Conservation (phyloP, 2,329 filamentous ascomycete genomes). For the Alternaria angustiovoidea region DNA sequence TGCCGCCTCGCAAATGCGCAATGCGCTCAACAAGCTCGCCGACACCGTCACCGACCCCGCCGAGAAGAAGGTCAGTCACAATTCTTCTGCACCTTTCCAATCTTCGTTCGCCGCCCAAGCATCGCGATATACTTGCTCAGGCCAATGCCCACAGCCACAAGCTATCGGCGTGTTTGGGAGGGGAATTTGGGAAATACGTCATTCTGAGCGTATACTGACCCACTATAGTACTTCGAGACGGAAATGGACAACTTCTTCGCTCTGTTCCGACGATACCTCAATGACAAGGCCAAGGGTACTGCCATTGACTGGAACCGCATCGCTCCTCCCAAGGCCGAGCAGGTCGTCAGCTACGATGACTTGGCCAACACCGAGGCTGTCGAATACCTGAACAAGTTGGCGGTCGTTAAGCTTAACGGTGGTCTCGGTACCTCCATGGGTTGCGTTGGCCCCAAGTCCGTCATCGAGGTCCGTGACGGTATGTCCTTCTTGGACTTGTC, state of each 20-base stretch:
- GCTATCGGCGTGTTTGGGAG: conserved; percentile 6
- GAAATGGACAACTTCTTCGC: conserved; percentile 99
- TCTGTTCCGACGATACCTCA: conserved; percentile 96
- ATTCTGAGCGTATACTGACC: conserved; percentile 28
- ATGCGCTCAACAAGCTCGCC: conserved; percentile 89
- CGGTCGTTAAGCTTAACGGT: conserved; percentile 98
- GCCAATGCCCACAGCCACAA: conserved; percentile 1
- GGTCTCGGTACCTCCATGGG: conserved; percentile 99
- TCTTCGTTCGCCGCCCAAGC: not conserved
- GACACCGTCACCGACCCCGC: conserved; percentile 85
- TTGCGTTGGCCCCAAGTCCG: conserved; percentile 98
- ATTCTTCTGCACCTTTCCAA: conserved; percentile 2
- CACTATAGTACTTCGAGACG: conserved; percentile 83
- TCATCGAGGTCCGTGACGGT: conserved; percentile 98
- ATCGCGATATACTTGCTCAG: conserved; percentile 4
- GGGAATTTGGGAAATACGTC: conserved; percentile 16
- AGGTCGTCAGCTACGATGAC: conserved; percentile 94
- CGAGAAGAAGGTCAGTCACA: conserved; percentile 75
- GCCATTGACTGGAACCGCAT: conserved; percentile 97
- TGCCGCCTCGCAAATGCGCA: conserved; percentile 98
- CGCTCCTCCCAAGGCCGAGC: conserved; percentile 86
- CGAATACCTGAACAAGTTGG: conserved; percentile 94
- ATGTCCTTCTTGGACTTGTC: conserved; percentile 99
- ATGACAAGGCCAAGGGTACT: conserved; percentile 99
- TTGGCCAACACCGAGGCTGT: conserved; percentile 90